phyloP scores from a whole-genome alignment of 2,329 filamentous ascomycete genomes.

The Colletotrichum falcatum region DNA sequence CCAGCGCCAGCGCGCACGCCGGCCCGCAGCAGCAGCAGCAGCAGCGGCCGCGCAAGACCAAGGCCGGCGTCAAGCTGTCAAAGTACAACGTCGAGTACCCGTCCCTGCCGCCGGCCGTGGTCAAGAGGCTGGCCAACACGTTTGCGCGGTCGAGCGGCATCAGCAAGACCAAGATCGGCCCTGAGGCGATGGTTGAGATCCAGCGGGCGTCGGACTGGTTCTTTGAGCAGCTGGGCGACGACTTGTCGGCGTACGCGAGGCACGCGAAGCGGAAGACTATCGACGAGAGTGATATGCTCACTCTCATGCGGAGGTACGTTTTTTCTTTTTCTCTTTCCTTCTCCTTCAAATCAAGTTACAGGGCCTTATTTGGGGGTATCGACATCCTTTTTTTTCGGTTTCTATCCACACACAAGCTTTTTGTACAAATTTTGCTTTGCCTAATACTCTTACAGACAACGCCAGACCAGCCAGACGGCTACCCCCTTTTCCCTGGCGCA shows the following conservation, averaged over 20 bases:
- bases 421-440: slow-evolving; percentile 21
- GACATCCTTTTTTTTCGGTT: slow-evolving; percentile 18
- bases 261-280: slow-evolving; percentile 88
- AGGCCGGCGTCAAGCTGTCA: slow-evolving; percentile 69
- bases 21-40: slow-evolving; percentile 24
- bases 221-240: slow-evolving; percentile 87
- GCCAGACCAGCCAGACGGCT: slow-evolving; percentile 76
- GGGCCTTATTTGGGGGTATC: slow-evolving; percentile 29
- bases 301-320: slow-evolving; percentile 84
- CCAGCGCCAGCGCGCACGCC: slow-evolving; percentile 36
- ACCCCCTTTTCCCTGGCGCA: slow-evolving; percentile 89
- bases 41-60: slow-evolving; percentile 50
- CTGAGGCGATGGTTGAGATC: slow-evolving; percentile 80
- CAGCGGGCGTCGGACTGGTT: slow-evolving; percentile 90
- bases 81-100: slow-evolving; percentile 81
- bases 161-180: slow-evolving; percentile 75
- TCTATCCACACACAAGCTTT: slow-evolving; percentile 9
- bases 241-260: slow-evolving; percentile 81
- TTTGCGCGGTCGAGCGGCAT: slow-evolving; percentile 76
- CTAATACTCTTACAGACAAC: slow-evolving; percentile 70
- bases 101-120: slow-evolving; percentile 76
- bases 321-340: slow-evolving; percentile 43
- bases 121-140: slow-evolving; percentile 79
- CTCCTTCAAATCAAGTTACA: slow-evolving; percentile 33
- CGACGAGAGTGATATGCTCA: slow-evolving; percentile 84